Evolutionary conservation across 2,329 filamentous ascomycete species (phyloP).

Genomic region (Scytalidium sp.): DNA sequence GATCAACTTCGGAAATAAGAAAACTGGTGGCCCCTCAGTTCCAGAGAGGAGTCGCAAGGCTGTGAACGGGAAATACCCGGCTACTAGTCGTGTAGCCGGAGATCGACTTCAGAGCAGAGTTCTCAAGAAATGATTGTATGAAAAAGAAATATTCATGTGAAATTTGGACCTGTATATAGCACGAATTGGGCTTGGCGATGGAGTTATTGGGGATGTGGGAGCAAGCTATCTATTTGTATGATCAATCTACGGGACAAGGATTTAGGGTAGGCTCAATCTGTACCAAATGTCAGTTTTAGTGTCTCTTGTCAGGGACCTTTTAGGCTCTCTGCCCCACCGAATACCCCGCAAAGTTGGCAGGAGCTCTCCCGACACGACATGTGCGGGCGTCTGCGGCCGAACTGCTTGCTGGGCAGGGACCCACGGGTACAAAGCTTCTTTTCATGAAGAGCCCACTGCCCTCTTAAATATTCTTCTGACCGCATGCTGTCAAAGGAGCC

Average conservation of each 20-base stretch:
- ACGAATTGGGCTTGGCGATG: too few relatives aligned
- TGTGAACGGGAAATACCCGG: slow-evolving; percentile 15
- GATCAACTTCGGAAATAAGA: slow-evolving; percentile 16
- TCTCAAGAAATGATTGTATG: slow-evolving; percentile 12
- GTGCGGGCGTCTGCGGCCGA: too few relatives aligned
- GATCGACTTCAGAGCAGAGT: slow-evolving; percentile 15
- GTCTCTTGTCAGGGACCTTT: not conserved
- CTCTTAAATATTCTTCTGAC: not conserved
- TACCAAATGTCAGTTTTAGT: not conserved
- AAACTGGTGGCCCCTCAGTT: slow-evolving; percentile 10
- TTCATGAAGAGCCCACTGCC: not conserved
- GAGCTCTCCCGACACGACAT: not conserved
- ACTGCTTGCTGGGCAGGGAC: not conserved
- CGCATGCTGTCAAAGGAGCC: not conserved
- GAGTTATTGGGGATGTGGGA: too few relatives aligned
- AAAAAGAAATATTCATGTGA: not conserved
- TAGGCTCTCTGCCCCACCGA: not conserved
- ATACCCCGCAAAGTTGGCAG: not conserved
- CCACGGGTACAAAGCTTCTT: not conserved
- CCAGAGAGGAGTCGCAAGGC: slow-evolving; percentile 12
- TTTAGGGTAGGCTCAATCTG: too few relatives aligned
- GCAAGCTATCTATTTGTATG: too few relatives aligned
- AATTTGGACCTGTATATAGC: not conserved
- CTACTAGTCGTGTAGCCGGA: slow-evolving; percentile 7
- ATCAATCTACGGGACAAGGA: too few relatives aligned